Base-by-base conservation (phyloP, 1,139 yeast genomes). In the Yamadazyma triangularis region DNA sequence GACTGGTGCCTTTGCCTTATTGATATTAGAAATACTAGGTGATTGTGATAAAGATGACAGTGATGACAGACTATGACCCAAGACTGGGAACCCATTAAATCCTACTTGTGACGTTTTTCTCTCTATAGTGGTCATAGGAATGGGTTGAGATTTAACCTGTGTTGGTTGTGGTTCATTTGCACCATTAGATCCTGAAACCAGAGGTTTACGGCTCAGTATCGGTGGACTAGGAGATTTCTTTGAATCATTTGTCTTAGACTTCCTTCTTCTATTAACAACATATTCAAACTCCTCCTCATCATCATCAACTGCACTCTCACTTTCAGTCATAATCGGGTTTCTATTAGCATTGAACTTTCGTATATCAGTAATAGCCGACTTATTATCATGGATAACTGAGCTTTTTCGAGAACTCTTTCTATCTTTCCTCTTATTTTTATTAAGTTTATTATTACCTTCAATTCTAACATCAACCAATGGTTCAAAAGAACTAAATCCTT, bases 401-500 rank as follows among this genome's bases (percentile, higher is more conserved):
- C 60, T 53, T 44, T 57, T 55, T 42, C 71, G 50, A 15, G 66
- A 50, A 25, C 44, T 47, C 25, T 44, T 48, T 26, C 61, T 36
- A 35, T 45, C 39, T 29, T 40, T 42, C 36, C 47, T 42, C 4
- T 29, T 31, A 14, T 35, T 37, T 2, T 40, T 47, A 16, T 39
- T 42, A 25, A 30, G 28, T 3, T 14, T 21, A n/a, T n/a, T n/a
- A n/a, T n/a, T n/a, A n/a, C n/a, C n/a, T 10, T 58, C 60, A 12
- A 47, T 38, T 31, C 53, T 58, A 3, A 58, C 42, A 47, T 75
- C 80, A 30, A 75, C 48, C 27, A 73, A 45, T 2, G 85, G 80
- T 23, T 60, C 69, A 42, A 77, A 75, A 1, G 59, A 47, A 22
- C 38, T 21, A 30, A 40, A 60, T 0, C 71, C 72, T 31, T 58